phyloP scores from a whole-genome alignment of 1,284 basidiomycete genomes.

The Malassezia restricta region DNA sequence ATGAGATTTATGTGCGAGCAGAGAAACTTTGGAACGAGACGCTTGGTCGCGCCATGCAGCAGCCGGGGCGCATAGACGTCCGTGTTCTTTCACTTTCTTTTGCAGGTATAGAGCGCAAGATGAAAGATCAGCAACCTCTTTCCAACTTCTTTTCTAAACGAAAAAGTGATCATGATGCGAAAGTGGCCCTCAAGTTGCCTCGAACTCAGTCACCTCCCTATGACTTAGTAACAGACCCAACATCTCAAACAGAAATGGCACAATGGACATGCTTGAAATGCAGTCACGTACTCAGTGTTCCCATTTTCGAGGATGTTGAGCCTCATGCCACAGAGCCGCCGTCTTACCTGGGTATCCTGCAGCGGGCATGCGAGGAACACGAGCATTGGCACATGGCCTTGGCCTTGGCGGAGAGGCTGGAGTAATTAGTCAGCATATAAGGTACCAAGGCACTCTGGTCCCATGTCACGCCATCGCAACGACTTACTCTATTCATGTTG shows the following conservation, averaged over 20 bases:
- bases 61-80: not conserved
- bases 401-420: not conserved
- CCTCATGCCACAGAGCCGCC: not conserved
- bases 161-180: not conserved
- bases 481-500: no score
- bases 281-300: not conserved
- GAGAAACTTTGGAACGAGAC: slow-evolving; percentile 73
- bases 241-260: slow-evolving; percentile 9
- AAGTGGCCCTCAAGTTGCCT: not conserved
- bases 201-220: not conserved
- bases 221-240: not conserved
- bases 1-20: slow-evolving; percentile 63
- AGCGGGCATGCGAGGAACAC: slow-evolving; percentile 6
- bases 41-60: slow-evolving; percentile 1
- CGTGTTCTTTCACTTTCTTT: slow-evolving; percentile 3
- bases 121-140: slow-evolving; percentile 8
- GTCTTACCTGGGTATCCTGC: not conserved
- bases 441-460: no score
- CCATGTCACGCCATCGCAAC: no score
- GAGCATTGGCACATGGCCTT: slow-evolving; percentile 16
- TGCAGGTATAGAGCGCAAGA: slow-evolving; percentile 7
- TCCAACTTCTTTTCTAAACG: not conserved
- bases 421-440: not conserved
- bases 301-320: slow-evolving; percentile 9
- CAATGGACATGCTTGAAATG: slow-evolving; percentile 6